Conservation (phyloP, 2,329 filamentous ascomycete genomes). For the Dissoconium aciculare region DNA sequence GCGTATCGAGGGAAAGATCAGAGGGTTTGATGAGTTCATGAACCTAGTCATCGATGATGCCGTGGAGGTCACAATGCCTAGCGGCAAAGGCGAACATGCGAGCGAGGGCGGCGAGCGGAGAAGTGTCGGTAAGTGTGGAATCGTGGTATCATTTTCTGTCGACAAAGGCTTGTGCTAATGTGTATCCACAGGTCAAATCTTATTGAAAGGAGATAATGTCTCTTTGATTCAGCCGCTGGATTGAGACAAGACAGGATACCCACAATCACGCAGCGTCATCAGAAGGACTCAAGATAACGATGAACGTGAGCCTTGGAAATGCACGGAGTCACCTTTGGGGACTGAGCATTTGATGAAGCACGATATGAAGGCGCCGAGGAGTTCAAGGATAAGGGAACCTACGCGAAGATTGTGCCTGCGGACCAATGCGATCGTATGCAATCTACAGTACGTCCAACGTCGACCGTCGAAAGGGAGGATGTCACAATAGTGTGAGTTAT, state of each 20-base stretch:
- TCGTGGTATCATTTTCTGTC: conserved; percentile 51
- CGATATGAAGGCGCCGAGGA: no score
- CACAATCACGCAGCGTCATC: no score
- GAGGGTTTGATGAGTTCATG: conserved; percentile 99
- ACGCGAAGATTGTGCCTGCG: no score
- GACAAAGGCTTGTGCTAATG: no score
- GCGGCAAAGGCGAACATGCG: conserved; percentile 55
- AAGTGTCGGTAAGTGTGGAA: conserved; percentile 49
- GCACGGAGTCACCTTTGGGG: no score
- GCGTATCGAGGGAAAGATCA: conserved; percentile 90
- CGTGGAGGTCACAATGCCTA: conserved; percentile 73
- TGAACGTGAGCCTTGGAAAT: no score
- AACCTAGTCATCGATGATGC: conserved; percentile 94
- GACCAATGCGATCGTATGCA: no score
- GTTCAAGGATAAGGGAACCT: no score
- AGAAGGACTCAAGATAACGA: no score
- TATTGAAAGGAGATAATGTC: conserved; percentile 80
- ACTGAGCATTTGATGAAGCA: no score
- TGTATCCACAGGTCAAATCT: conserved; percentile 58
- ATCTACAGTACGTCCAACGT: no score
- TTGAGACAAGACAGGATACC: conserved; percentile 4
- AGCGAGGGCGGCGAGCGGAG: conserved; percentile 57
- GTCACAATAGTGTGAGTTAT: background rate
- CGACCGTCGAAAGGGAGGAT: no score
- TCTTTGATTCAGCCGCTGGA: conserved; percentile 49